These are phyloP conservation scores for Botrytis medusae DNA, from an alignment of 2,329 filamentous ascomycete species.

Conservation along the genomic window DNA sequence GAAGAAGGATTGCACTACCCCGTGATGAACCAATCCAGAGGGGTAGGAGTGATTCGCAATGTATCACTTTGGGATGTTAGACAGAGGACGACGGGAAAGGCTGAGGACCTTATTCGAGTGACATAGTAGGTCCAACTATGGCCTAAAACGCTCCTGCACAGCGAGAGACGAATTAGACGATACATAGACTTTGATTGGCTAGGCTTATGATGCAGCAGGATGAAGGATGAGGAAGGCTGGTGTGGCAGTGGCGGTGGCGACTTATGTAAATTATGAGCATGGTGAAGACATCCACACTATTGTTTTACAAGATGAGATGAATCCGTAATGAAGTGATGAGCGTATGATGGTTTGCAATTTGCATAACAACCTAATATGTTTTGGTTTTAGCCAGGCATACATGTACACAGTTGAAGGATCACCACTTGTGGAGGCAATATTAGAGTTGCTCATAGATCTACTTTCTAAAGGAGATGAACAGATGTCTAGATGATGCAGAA, in stretches of 20 bases:
- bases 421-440: neutral
- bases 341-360: neutral
- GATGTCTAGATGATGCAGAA: too few species aligned
- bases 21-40: neutral
- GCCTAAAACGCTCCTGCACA: neutral
- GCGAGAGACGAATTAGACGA: neutral
- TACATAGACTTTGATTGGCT: neutral
- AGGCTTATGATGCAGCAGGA: neutral
- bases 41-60: neutral
- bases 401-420: neutral
- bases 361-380: neutral
- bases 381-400: neutral
- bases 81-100: neutral
- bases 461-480: neutral
- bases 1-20: neutral
- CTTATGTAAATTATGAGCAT: neutral
- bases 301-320: neutral
- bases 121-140: neutral
- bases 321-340: neutral
- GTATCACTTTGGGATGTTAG: neutral
- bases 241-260: slow-evolving; percentile 14
- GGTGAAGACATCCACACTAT: neutral
- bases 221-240: neutral
- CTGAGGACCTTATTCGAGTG: neutral
- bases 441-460: neutral